These are phyloP conservation scores for Monosporascus sp. DNA, from an alignment of 2,329 filamentous ascomycete species.

Conservation along the genomic window DNA sequence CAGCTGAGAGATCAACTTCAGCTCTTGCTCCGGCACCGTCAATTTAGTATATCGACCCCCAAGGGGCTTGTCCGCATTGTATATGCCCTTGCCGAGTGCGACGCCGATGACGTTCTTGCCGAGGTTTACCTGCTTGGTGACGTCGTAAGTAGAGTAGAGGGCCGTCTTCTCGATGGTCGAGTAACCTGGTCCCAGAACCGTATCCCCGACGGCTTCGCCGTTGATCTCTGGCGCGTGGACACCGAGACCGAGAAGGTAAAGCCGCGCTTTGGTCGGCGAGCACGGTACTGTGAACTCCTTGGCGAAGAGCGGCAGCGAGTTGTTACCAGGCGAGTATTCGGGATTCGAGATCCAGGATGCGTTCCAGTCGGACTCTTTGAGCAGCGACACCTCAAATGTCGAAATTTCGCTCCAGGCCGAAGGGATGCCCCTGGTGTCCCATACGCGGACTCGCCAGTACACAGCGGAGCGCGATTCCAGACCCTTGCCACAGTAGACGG, in stretches of 20 bases:
- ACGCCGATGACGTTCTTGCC: slow-evolving; percentile 8
- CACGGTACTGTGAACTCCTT: slow-evolving; percentile 3
- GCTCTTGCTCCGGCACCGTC: neutral
- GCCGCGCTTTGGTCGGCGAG: slow-evolving; percentile 1
- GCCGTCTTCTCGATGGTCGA: slow-evolving; percentile 6
- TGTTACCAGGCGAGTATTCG: neutral
- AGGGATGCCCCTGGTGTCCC: slow-evolving; percentile 1
- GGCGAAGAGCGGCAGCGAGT: slow-evolving; percentile 4
- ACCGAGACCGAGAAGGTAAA: slow-evolving; percentile 9
- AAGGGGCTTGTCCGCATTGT: slow-evolving; percentile 6
- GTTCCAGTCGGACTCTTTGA: slow-evolving; percentile 4
- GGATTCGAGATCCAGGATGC: slow-evolving; percentile 8
- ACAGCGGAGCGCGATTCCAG: slow-evolving; percentile 1
- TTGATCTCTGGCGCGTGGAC: slow-evolving; percentile 6
- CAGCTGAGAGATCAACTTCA: slow-evolving; percentile 9
- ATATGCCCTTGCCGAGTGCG: slow-evolving; percentile 8
- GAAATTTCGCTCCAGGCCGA: slow-evolving; percentile 4
- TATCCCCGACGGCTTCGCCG: slow-evolving; percentile 1
- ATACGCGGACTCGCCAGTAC: slow-evolving; percentile 8
- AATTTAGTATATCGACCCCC: slow-evolving; percentile 9
- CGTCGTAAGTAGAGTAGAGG: slow-evolving; percentile 8
- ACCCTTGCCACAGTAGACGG: neutral
- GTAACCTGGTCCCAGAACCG: neutral
- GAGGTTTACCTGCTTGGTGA: slow-evolving; percentile 1
- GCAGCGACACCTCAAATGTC: slow-evolving; percentile 3